Conservation (phyloP, 305 asterid species). For the Ajuga reptans region DNA sequence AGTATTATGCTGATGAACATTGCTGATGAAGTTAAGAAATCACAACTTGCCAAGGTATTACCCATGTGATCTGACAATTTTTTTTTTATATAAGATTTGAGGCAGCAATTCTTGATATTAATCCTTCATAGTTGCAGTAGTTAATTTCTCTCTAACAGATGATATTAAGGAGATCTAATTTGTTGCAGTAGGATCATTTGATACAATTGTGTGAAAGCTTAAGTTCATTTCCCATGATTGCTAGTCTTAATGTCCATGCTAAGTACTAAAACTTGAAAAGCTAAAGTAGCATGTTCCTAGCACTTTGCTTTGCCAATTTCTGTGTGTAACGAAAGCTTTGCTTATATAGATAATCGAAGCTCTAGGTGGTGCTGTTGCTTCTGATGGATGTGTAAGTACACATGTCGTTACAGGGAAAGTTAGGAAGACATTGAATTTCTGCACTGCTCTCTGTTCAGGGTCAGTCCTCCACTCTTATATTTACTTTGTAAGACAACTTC, state of each 20-base stretch:
- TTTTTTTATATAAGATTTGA: background rate
- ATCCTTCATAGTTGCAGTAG: background rate
- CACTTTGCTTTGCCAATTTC: conserved; percentile 1
- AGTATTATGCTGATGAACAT: conserved; percentile 79
- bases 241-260: background rate
- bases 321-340: conserved; percentile 15
- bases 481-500: too few species aligned
- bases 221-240: background rate
- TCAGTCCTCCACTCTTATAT: conserved; percentile 28
- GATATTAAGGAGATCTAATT: background rate
- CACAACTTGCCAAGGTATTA: conserved; percentile 60
- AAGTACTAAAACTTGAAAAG: background rate
- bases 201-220: background rate
- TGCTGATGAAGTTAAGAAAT: conserved; percentile 71
- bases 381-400: conserved; percentile 64
- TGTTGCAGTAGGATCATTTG: background rate
- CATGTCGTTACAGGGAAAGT: conserved; percentile 78
- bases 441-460: conserved; percentile 93
- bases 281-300: background rate
- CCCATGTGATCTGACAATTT: background rate
- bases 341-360: conserved; percentile 56
- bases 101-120: background rate
- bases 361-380: conserved; percentile 77
- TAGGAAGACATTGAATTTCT: conserved; percentile 70
- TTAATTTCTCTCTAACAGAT: background rate